Evolutionary conservation across 2,329 filamentous ascomycete species (phyloP), one percentile per base, ranked within the genome.

Genomic region (Aureobasidium sp.): DNA sequence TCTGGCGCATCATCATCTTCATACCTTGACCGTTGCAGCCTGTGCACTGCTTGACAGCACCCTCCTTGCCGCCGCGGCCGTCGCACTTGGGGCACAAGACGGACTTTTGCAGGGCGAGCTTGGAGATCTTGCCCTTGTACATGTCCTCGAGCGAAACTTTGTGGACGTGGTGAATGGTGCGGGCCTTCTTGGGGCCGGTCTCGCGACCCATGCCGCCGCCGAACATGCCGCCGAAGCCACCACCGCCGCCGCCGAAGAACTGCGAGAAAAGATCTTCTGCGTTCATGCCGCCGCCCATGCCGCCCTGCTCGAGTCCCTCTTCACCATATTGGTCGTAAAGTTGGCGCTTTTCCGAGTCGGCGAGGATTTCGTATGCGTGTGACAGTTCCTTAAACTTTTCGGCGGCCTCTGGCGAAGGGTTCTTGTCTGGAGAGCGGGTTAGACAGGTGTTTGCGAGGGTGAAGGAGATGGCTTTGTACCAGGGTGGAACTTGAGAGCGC

Each of bases 1-100:
- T 97, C 79, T 99, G 94, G 74, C 95, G 89, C 94, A 99, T 97
- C 93, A 99, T 97, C 44, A 90, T 97, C 88, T 97, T 97, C 90
- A 97, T 96, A 77, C 94, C 94, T 67, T 89, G 86, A 68, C 94
- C 94, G 71, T 96, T 91, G 76, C 94, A 99, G 72, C 91, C 89
- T 44, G 85, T 74, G 78, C 94, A 99, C 71, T 89, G 90, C 80
- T 92, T 93, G 67, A 97, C 93, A n/a, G 94, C 90, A 67, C 94
- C 94, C 67, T 97, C 93, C 82, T 99, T 99, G 68, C 94, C 94
- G 72, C 94, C 94, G 64, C 91, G 86, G 66, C 94, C 94, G 64
- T 94, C 88, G 76, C 94, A 99, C 79, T 92, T 92, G 67, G 90
- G 82, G 82, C 94, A 99, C 77, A 99, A 94, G 75, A 99, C 88